Percentiles rank a stretch among this genome's conserved stretches.
Evolutionary conservation across 1,139 yeast genomes (phyloP).

Genomic region (Starmera stellimalicola): DNA sequence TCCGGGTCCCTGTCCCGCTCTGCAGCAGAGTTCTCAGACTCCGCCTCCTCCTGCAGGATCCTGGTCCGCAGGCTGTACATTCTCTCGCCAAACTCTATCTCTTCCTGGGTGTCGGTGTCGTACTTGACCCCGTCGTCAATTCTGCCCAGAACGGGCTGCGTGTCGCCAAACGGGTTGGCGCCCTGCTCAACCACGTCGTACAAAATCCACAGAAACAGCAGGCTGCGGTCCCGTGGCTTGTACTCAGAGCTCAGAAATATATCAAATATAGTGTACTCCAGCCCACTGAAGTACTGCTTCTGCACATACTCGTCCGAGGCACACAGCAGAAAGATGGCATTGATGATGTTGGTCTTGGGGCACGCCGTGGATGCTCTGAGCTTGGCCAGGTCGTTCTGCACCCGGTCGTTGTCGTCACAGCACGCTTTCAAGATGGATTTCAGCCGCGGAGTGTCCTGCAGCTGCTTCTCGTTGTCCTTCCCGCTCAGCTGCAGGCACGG

Average conservation of each 20-base stretch:
- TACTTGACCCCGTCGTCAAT: constrained; percentile 35
- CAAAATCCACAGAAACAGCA: constrained; percentile 73
- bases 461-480: constrained; percentile 42
- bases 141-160: constrained; percentile 36
- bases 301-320: constrained; percentile 48
- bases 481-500: constrained; percentile 67
- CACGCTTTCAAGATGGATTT: constrained; percentile 82
- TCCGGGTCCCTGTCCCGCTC: background rate
- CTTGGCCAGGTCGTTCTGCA: constrained; percentile 42
- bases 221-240: constrained; percentile 56
- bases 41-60: constrained; percentile 43
- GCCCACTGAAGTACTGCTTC: constrained; percentile 25
- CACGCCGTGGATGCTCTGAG: constrained; percentile 27
- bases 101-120: constrained; percentile 66
- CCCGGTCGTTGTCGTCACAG: constrained; percentile 45
- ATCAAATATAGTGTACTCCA: constrained; percentile 39
- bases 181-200: constrained; percentile 74
- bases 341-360: constrained; percentile 57
- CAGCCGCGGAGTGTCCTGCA: constrained; percentile 91
- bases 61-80: constrained; percentile 56
- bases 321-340: constrained; percentile 66
- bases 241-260: constrained; percentile 45
- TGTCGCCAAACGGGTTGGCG: constrained; percentile 57
- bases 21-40: constrained; percentile 2
- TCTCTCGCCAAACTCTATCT: constrained; percentile 57